These are phyloP conservation scores for Boletus sp. DNA, from an alignment of 768 basidiomycete genomes.

Conservation along the genomic window DNA sequence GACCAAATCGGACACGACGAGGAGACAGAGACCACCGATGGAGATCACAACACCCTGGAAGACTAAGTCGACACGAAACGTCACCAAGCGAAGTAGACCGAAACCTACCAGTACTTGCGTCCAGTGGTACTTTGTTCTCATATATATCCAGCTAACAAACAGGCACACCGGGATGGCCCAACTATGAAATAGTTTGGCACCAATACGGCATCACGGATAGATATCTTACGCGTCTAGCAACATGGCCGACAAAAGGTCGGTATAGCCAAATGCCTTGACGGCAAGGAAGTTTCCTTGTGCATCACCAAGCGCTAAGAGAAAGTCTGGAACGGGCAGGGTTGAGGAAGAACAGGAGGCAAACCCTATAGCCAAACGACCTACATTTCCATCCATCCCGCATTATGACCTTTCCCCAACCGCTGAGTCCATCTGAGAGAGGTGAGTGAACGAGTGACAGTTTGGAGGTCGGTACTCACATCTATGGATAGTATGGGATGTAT, in stretches of 20 bases:
- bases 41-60: conserved; percentile 68
- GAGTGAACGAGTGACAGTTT: neutral
- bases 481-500: conserved; percentile 89
- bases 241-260: conserved; percentile 86
- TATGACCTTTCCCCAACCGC: conserved; percentile 75
- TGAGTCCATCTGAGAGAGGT: conserved; percentile 60
- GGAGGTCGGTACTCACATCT: conserved; percentile 52
- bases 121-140: conserved; percentile 78
- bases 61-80: neutral
- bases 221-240: conserved; percentile 74
- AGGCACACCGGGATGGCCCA: conserved; percentile 90
- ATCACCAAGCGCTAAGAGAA: conserved; percentile 76
- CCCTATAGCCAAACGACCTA: conserved; percentile 32
- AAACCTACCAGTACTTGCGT: conserved; percentile 67
- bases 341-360: neutral
- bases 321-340: conserved; percentile 44
- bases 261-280: conserved; percentile 84
- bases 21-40: conserved; percentile 69
- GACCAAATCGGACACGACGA: conserved; percentile 74
- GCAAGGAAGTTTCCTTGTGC: conserved; percentile 86
- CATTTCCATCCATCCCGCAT: conserved; percentile 87
- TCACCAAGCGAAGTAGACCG: neutral
- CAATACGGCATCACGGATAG: neutral
- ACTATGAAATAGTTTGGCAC: conserved; percentile 34
- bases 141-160: conserved; percentile 76